These are phyloP conservation scores for Lactarius hengduanensis DNA, from an alignment of 768 basidiomycete genomes.

Conservation along the genomic window DNA sequence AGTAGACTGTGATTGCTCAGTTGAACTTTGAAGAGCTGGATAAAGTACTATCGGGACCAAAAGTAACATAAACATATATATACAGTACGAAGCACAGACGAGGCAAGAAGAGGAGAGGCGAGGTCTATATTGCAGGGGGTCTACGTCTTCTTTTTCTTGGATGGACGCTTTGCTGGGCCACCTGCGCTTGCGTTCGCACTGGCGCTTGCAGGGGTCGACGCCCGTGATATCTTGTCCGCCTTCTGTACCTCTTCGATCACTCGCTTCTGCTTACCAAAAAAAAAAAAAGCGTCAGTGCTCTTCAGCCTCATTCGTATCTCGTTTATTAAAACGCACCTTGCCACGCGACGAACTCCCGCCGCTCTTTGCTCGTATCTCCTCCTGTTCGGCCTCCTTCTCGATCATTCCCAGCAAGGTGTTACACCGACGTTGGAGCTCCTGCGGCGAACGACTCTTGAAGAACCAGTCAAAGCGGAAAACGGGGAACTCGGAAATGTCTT, in stretches of 20 bases:
- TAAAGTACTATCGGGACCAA: background rate
- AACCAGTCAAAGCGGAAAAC: constrained; percentile 99
- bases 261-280: constrained; percentile 53
- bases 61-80: constrained; percentile 5
- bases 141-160: constrained; percentile 70
- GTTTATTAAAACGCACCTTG: constrained; percentile 48
- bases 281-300: constrained; percentile 1
- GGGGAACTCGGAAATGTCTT: constrained; percentile 94
- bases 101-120: constrained; percentile 1
- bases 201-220: constrained; percentile 57
- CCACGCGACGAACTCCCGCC: constrained; percentile 45
- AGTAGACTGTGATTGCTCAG: background rate
- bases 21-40: background rate
- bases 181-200: constrained; percentile 43
- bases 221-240: constrained; percentile 49
- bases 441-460: constrained; percentile 88
- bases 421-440: constrained; percentile 85
- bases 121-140: background rate
- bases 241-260: constrained; percentile 65
- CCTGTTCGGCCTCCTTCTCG: constrained; percentile 81
- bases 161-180: constrained; percentile 49
- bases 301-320: background rate
- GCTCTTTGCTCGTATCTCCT: constrained; percentile 65
- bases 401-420: constrained; percentile 87
- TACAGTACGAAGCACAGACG: background rate